These are phyloP conservation scores for Chrysosporium keratinophilum DNA, from an alignment of 2,329 filamentous ascomycete genomes.

Conservation along the genomic window DNA sequence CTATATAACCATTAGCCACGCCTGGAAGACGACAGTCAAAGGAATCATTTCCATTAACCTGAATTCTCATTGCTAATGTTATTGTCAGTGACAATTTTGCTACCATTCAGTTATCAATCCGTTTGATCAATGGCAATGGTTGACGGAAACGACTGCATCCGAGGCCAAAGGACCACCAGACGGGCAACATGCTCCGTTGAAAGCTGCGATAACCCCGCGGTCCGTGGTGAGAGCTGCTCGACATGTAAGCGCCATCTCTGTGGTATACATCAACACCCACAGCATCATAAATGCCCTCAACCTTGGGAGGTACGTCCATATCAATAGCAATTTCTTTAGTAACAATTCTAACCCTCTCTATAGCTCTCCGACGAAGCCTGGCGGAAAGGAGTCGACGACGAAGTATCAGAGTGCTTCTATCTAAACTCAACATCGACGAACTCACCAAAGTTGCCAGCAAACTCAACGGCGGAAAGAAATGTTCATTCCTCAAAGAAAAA, in stretches of 20 bases:
- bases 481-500: slow-evolving; percentile 32
- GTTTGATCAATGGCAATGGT: too few species aligned
- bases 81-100: too few species aligned
- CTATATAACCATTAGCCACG: too few species aligned
- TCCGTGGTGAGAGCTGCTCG: not conserved
- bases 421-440: slow-evolving; percentile 17
- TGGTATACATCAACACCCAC: not conserved
- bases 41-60: too few species aligned
- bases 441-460: slow-evolving; percentile 30
- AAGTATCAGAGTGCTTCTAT: not conserved
- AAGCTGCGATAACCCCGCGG: not conserved
- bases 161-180: too few species aligned
- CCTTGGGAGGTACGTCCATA: not conserved
- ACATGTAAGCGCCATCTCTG: not conserved
- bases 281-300: not conserved
- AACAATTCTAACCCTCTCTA: not conserved
- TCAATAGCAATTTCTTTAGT: not conserved
- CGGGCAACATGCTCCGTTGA: not conserved
- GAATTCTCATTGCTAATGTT: too few species aligned
- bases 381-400: not conserved
- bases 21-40: too few species aligned
- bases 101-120: too few species aligned
- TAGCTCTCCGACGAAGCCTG: not conserved
- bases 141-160: too few species aligned
- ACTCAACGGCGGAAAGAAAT: slow-evolving; percentile 30